phyloP scores from a whole-genome alignment of 2,329 filamentous ascomycete species.

The Monilinia laxa region DNA sequence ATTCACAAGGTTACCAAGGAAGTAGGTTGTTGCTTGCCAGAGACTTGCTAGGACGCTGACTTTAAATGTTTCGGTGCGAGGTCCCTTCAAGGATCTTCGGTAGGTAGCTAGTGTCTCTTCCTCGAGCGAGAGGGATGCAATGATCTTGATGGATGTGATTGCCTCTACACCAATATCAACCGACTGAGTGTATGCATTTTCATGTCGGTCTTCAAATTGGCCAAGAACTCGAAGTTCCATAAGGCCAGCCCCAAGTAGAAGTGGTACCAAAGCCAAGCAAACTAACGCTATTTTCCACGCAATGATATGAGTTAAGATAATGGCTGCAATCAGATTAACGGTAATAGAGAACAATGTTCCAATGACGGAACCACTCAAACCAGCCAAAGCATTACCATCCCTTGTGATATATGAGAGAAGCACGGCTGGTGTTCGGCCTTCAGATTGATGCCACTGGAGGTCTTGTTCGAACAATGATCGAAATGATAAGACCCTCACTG shows the following conservation, averaged over 20 bases:
- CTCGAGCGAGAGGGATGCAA: conserved; percentile 56
- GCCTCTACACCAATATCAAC: conserved; percentile 60
- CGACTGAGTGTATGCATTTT: conserved; percentile 62
- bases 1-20: conserved; percentile 65
- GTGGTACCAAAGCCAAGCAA: conserved; percentile 44
- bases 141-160: conserved; percentile 63
- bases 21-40: conserved; percentile 57
- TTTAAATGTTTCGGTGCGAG: conserved; percentile 54
- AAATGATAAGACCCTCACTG: conserved; percentile 52
- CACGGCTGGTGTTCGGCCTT: conserved; percentile 58
- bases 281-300: conserved; percentile 73
- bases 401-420: conserved; percentile 68
- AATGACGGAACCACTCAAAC: conserved; percentile 67
- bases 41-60: conserved; percentile 48
- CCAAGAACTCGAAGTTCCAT: conserved; percentile 61
- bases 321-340: conserved; percentile 66
- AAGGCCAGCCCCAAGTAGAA: conserved; percentile 58
- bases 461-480: conserved; percentile 64
- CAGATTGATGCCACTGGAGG: conserved; percentile 69
- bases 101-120: conserved; percentile 55
- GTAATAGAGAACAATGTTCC: conserved; percentile 66
- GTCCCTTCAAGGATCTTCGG: conserved; percentile 50
- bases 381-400: conserved; percentile 65
- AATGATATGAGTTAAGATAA: conserved; percentile 67
- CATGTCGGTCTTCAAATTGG: conserved; percentile 61